Evolutionary conservation across 2,329 filamentous ascomycete genomes (phyloP), one percentile per base, ranked within the genome.

Genomic region (Periconia digitata): DNA sequence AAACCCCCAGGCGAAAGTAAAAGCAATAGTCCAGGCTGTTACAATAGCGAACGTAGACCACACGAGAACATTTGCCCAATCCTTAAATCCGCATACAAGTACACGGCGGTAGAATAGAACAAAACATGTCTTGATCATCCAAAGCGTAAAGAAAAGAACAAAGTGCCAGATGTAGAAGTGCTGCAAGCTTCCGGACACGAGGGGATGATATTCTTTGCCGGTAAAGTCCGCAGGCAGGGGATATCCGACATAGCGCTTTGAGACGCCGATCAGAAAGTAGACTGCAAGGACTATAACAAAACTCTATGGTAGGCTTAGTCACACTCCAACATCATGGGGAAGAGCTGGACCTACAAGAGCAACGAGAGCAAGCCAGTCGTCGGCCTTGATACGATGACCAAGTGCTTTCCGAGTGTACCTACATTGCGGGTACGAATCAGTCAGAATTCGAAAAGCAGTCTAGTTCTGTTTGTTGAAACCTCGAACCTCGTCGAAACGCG

Each of bases 91-190:
- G 24, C 21, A 34, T 22, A 46, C 39, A 3, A 49, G 32, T 17
- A 49, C 36, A 13, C 47, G 47, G 18, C 36, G 41, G 21, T 49
- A 49, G 43, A 45, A 41, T 18, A 45, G 42, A 7, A 49, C 17
- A 36, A 49, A 20, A 24, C 42, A 45, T 21, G 29, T 40, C 24
- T 49, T 49, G 13, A 46, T 45, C 17, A 49, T 32, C 42, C 42
- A 49, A 15, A 49, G 41, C 10, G 47, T 29, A 18, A 37, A 22
- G 24, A 49, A 49, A 7, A 49, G 18, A n/a, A 49, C 8, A 6
- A 49, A 17, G 23, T 8, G 6, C 6, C 8, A 49, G 36, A 49
- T 41, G 35, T 46, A 49, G 42, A 45, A 45, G 17, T 35, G 47
- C 36, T 46, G 34, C 20, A 42, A 24, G 22, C 13, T 36, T 13